Percentiles rank a stretch among this genome's conserved stretches.
Evolutionary conservation across 306 rosid species (phyloP).

Genomic region (Cucurbita pepo): DNA sequence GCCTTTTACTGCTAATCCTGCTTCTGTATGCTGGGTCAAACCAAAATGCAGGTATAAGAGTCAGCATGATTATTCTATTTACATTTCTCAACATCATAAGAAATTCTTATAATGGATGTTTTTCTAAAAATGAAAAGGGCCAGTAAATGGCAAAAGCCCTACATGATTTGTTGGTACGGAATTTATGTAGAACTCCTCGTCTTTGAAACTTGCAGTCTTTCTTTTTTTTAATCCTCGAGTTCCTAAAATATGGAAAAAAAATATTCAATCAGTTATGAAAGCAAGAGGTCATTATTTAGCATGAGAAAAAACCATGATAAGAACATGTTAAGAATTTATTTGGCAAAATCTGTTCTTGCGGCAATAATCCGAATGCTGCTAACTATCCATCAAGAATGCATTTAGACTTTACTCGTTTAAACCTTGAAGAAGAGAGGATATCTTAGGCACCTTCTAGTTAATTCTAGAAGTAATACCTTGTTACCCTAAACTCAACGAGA

Average conservation of each 20-base stretch:
- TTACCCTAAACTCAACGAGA: background rate
- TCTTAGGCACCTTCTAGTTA: background rate
- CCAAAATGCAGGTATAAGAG: background rate
- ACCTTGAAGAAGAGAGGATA: background rate
- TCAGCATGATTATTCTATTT: background rate
- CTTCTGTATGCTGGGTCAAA: slow-evolving; percentile 47
- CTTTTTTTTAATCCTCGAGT: slow-evolving; percentile 54
- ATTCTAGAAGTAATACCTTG: background rate
- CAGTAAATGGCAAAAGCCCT: slow-evolving; percentile 15
- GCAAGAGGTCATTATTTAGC: background rate
- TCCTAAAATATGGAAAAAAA: slow-evolving; percentile 9
- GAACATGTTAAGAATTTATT: background rate
- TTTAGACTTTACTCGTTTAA: background rate
- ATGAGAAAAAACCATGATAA: background rate
- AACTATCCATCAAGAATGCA: background rate
- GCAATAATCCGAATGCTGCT: background rate
- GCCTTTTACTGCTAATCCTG: slow-evolving; percentile 73
- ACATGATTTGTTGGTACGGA: slow-evolving; percentile 75
- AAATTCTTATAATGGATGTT: background rate
- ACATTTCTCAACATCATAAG: background rate
- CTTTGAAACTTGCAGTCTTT: slow-evolving; percentile 54
- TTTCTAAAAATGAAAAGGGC: background rate
- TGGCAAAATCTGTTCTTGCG: background rate
- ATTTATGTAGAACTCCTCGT: slow-evolving; percentile 71
- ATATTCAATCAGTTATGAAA: background rate